A percentile compares a stretch with the other conserved stretches of the same genome.
Conservation (phyloP, 148 eudicot genomes). For the Vaccinium macrocarpon region DNA sequence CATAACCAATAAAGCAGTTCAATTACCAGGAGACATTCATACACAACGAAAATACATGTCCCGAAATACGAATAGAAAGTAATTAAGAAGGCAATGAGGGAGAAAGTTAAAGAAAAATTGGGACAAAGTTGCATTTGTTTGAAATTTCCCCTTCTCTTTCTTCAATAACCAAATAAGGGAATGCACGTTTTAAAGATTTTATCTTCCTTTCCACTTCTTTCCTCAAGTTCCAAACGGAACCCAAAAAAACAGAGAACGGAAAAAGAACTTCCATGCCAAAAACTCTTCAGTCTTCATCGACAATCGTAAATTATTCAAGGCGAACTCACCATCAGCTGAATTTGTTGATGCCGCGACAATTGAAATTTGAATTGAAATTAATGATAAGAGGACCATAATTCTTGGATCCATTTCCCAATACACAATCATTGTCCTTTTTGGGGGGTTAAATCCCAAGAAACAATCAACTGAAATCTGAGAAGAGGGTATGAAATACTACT, state of each 20-base stretch:
- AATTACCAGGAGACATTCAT: neutral
- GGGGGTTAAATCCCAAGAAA: neutral
- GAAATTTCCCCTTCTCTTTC: too few relatives aligned
- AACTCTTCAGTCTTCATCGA: neutral
- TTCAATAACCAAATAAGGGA: too few relatives aligned
- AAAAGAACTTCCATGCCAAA: neutral
- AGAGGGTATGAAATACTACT: neutral
- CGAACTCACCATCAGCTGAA: constrained; percentile 17
- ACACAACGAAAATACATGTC: neutral
- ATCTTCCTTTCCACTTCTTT: too few relatives aligned
- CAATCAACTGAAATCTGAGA: neutral
- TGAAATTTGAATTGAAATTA: constrained; percentile 30
- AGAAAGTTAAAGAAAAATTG: too few relatives aligned
- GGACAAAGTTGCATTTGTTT: too few relatives aligned
- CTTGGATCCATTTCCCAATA: constrained; percentile 33
- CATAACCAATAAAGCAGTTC: neutral
- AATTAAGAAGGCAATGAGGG: too few relatives aligned
- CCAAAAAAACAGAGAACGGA: neutral
- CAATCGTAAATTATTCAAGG: constrained; percentile 3
- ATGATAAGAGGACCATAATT: constrained; percentile 26
- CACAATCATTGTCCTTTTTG: neutral
- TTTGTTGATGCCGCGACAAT: constrained; percentile 28
- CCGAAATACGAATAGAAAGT: neutral
- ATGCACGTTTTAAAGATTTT: too few relatives aligned
- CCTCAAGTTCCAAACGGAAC: too few relatives aligned